phyloP scores from a whole-genome alignment of 306 rosid species.

The Sicyos baderoa region DNA sequence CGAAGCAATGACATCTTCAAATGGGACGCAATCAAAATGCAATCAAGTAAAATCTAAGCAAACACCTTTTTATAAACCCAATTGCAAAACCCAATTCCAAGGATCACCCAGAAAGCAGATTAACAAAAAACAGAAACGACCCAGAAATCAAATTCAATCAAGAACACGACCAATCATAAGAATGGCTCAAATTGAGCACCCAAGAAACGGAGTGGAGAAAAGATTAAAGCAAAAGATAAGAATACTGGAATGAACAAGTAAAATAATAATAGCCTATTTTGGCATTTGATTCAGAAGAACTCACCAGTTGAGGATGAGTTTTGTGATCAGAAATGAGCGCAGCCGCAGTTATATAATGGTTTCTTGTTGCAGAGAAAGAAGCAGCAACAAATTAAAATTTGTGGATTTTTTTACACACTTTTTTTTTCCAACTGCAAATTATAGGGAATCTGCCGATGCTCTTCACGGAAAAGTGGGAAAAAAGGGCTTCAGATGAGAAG shows the following conservation, averaged over 20 bases:
- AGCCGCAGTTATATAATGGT: conserved; percentile 31
- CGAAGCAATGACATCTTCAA: no score
- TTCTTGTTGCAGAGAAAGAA: conserved; percentile 23
- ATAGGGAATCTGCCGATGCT: conserved; percentile 37
- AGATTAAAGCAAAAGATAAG: conserved; percentile 17
- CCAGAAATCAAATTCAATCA: conserved; percentile 8
- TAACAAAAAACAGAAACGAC: not conserved
- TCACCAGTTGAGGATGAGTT: conserved; percentile 26
- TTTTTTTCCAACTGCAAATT: conserved; percentile 34
- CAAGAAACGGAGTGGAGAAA: conserved; percentile 23
- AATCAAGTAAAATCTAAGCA: conserved; percentile 3
- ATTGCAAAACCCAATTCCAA: not conserved
- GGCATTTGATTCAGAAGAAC: conserved; percentile 30
- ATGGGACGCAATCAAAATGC: conserved; percentile 1
- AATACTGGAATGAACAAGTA: conserved; percentile 12
- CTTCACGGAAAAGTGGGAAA: conserved; percentile 21
- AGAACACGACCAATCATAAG: conserved; percentile 10
- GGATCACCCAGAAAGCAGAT: conserved; percentile 3
- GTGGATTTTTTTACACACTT: conserved; percentile 30
- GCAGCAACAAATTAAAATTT: conserved; percentile 9
- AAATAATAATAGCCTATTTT: not conserved
- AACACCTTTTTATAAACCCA: not conserved
- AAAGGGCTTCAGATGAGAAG: not conserved
- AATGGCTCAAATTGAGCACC: no score
- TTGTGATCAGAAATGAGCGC: conserved; percentile 29